Base-by-base conservation (phyloP, 2,329 filamentous ascomycete species). In the Zymoseptoria brevis region DNA sequence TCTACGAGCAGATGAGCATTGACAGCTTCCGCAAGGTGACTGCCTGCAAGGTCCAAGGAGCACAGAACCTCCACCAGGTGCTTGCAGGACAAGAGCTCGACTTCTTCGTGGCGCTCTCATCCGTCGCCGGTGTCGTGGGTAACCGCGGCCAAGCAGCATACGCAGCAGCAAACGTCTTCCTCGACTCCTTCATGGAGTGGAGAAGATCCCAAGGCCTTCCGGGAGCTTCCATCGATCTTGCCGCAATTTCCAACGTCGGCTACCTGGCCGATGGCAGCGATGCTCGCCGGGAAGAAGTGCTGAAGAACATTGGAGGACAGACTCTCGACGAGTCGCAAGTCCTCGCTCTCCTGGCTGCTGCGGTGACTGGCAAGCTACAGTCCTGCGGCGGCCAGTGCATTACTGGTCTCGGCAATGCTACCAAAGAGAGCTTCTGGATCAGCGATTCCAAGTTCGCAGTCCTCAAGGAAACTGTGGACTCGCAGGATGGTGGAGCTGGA, bases 101-200 rank as follows among this genome's bases (percentile, higher is more conserved):
- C 58, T 75, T 78, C 67, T 81, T 83, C 66, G 64, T 83, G 50
- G 77, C 83, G 41, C 72, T 84, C 8, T 80, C 81, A 21, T 83
- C 80, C 48, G 77, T 81, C 1, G 76, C 80, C 0, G 81, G 81
- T 35, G 72, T 84, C 13, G 80, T 83, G 48, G 83, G 83, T 16
- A 83, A 79, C 63, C 76, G 78, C 5, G 80, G 81, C 0, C 83
- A 85, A 62, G 77, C 80, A 13, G 83, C 83, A 68, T 85, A 85
- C 61, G 78, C 81, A 1, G 80, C 81, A 0, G 81, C 80, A 1
- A 84, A 68, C 52, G 57, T 62, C 41, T 71, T 65, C 61, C 61
- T 67, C 16, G 66, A 71, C 50, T 57, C 65, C 2, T 62, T 74
- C 53, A 64, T 64, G 1, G 53, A 56, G 1, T 71, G 70, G 30